Evolutionary conservation across 805 yeast species (phyloP), one percentile per base, ranked within the genome.

Genomic region (Wickerhamiella kurtzmanii): DNA sequence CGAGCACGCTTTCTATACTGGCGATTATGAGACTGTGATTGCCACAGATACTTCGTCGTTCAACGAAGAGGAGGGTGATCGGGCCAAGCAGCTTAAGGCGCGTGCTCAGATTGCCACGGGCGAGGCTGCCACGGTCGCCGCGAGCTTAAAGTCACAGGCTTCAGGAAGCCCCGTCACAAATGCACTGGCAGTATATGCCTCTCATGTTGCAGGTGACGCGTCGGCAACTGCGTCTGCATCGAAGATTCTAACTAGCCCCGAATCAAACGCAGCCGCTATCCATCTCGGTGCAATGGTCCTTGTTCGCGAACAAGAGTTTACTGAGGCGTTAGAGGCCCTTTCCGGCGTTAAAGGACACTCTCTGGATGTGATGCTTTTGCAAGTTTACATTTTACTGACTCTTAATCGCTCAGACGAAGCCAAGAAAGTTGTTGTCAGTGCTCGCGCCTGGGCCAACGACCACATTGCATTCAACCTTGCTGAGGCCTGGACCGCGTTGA

Each of bases 401-500:
- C 68, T 69, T 43, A 64, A 69, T 47, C 66, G 70, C 46, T 52
- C 68, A 2, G 72, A 69, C 4, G 61, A 65, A n/a, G 79, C 79
- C 2, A 60, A 64, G 48, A 64, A 67, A 48, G 73, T 71, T 40
- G 65, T 77, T 22, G 59, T 59, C 21, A 51, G 60, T 55, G 72
- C 74, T 36, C 68, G 74, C 43, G 56, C 63, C 22, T 74, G 74
- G 60, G 73, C 79, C 35, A 71, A 80, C 54, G 96, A 87, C 64
- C 81, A 78, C 53, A 74, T 88, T 35, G 75, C 84, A 42, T 76
- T 76, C 62, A 88, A 85, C 56, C 72, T 86, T 28, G 76, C 86
- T 25, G 94, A 85, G 61, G 77, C 94, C 15, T 84, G 88, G 77
- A 64, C 71, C 11, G 69, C 73, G 48, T 65, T 73, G 68, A 52